phyloP scores from a whole-genome alignment of 345 rosid species.

The Populus davidiana region DNA sequence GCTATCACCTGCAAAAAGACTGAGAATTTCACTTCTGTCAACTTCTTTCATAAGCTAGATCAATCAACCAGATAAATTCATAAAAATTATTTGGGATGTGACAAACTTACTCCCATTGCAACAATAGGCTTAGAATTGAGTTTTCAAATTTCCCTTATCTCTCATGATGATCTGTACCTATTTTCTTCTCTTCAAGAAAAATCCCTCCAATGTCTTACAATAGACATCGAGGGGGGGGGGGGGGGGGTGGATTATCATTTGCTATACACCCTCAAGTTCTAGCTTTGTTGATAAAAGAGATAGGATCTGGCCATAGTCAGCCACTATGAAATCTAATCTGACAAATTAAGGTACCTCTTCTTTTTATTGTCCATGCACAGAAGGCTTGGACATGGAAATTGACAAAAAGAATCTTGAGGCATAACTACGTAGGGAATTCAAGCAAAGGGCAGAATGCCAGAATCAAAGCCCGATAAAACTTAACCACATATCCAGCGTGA shows the following conservation, averaged over 20 bases:
- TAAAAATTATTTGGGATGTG: neutral
- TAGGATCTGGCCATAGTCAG: neutral
- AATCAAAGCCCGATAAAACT: neutral
- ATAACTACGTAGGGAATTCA: neutral
- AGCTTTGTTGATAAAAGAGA: neutral
- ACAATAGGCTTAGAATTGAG: neutral
- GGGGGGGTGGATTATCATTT: neutral
- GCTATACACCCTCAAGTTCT: neutral
- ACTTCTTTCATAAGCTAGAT: neutral
- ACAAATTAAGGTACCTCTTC: neutral
- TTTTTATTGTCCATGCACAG: neutral
- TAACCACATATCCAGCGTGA: neutral
- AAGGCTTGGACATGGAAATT: neutral
- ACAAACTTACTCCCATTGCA: neutral
- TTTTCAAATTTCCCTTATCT: neutral
- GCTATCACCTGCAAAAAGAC: conserved; percentile 71
- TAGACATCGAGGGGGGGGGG: neutral
- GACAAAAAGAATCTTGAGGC: conserved; percentile 6
- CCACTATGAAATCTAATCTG: neutral
- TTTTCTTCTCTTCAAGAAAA: neutral
- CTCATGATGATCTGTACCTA: neutral
- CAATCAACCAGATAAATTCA: neutral
- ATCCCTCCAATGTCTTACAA: neutral
- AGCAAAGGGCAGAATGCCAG: neutral
- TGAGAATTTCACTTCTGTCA: conserved; percentile 29